A percentile compares a stretch with the other conserved stretches of the same genome.
phyloP scores from a whole-genome alignment of 148 eudicot genomes.

The Limonium bicolor region DNA sequence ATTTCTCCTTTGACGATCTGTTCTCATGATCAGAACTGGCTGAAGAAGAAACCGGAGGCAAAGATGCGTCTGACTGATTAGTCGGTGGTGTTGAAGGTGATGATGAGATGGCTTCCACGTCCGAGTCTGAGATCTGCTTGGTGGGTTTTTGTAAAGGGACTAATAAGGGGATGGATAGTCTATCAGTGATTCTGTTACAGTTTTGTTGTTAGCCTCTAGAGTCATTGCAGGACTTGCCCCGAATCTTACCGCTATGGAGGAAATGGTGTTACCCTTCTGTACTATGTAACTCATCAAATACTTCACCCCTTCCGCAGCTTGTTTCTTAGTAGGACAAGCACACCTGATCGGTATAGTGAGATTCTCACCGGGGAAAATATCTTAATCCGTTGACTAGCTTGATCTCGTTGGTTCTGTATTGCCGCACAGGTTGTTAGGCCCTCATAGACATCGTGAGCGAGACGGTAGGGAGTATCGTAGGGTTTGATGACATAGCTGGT shows the following conservation, averaged over 20 bases:
- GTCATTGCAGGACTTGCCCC: background rate
- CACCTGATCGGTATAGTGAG: constrained; percentile 4
- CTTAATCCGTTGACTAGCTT: background rate
- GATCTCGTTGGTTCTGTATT: background rate
- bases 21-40: no score
- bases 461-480: background rate
- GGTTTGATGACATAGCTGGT: background rate
- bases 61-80: background rate
- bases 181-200: background rate
- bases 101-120: constrained; percentile 21
- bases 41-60: constrained; percentile 2
- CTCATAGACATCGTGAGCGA: constrained; percentile 2
- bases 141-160: background rate
- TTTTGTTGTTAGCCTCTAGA: background rate
- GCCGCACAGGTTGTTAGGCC: constrained; percentile 9
- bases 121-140: constrained; percentile 10
- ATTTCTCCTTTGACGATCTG: constrained; percentile 11
- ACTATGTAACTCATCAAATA: constrained; percentile 3
- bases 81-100: constrained; percentile 11
- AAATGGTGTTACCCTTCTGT: background rate
- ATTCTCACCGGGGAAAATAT: background rate
- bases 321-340: constrained; percentile 5
- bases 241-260: background rate
- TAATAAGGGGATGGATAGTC: background rate
- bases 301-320: background rate